These are phyloP conservation scores for Arthrobotrys musiformis DNA, from an alignment of 2,329 filamentous ascomycete genomes.

Conservation along the genomic window DNA sequence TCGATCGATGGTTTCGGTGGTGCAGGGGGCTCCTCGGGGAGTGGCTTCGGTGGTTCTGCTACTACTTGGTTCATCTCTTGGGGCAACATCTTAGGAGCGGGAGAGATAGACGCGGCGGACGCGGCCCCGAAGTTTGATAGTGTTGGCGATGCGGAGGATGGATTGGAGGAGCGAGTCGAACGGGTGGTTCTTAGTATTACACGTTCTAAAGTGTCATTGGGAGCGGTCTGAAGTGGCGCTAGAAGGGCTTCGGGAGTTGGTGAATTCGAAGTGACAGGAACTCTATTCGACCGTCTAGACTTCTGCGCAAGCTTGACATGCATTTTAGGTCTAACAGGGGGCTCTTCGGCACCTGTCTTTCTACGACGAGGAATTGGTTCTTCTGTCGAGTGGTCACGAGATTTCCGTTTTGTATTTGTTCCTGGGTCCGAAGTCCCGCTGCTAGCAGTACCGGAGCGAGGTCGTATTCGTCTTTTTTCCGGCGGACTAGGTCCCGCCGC, in stretches of 20 bases:
- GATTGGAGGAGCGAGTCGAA: slow-evolving; percentile 27
- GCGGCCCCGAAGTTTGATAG: neutral
- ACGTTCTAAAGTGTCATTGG: neutral
- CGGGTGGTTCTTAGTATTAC: slow-evolving; percentile 37
- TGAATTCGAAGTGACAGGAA: neutral
- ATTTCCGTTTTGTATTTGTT: slow-evolving; percentile 35
- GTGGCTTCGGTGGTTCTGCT: neutral
- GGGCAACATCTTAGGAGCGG: neutral
- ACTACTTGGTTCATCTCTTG: neutral
- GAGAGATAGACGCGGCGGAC: neutral
- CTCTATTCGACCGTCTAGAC: slow-evolving; percentile 39
- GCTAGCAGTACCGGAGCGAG: slow-evolving; percentile 43
- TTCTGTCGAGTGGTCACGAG: slow-evolving; percentile 45
- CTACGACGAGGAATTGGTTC: slow-evolving; percentile 32
- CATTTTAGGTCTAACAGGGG: slow-evolving; percentile 11
- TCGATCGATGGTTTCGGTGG: slow-evolving; percentile 40
- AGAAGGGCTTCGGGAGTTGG: neutral
- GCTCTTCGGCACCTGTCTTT: slow-evolving; percentile 12
- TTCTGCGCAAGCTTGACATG: slow-evolving; percentile 31
- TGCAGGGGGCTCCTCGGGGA: neutral
- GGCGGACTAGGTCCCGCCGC: neutral
- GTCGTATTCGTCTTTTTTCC: neutral
- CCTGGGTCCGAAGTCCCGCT: slow-evolving; percentile 39
- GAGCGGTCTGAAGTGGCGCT: neutral
- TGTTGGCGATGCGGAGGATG: slow-evolving; percentile 22